phyloP scores from a whole-genome alignment of 2,329 filamentous ascomycete species.

The Amesomyces nigricolor region DNA sequence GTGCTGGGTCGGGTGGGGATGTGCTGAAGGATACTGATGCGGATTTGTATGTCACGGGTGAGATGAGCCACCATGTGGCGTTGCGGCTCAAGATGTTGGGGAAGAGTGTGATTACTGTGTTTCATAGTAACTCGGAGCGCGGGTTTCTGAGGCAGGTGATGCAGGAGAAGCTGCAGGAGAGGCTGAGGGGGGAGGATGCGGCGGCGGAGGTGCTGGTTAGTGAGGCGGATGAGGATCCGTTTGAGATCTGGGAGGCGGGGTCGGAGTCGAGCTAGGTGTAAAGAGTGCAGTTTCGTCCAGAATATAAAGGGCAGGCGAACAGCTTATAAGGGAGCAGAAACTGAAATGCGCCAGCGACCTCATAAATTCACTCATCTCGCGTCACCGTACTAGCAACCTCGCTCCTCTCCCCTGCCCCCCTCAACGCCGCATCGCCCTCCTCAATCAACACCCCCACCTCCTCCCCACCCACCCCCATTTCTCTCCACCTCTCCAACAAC shows the following conservation, averaged over 20 bases:
- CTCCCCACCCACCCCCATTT: constrained; percentile 48
- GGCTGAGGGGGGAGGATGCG: constrained; percentile 46
- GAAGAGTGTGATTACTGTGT: constrained; percentile 74
- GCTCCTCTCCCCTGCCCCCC: constrained; percentile 26
- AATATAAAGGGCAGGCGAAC: no score
- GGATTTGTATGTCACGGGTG: constrained; percentile 83
- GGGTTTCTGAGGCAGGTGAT: constrained; percentile 71
- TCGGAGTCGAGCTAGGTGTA: background rate
- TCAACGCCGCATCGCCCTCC: constrained; percentile 44
- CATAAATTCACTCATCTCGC: background rate
- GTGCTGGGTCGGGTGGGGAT: constrained; percentile 79
- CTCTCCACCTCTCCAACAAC: constrained; percentile 49
- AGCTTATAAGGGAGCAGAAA: no score
- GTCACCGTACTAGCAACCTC: background rate
- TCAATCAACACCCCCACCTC: constrained; percentile 50
- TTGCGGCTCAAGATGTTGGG: constrained; percentile 80
- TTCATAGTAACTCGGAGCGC: constrained; percentile 91
- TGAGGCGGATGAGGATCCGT: constrained; percentile 79
- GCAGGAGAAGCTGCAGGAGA: constrained; percentile 55
- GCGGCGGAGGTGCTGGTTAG: constrained; percentile 67
- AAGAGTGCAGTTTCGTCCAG: no score
- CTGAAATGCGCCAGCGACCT: no score
- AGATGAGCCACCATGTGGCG: constrained; percentile 89
- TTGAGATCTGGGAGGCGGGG: constrained; percentile 62
- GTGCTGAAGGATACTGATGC: constrained; percentile 66